Base-by-base conservation (phyloP, 768 basidiomycete species). In the Suillus weaverae region DNA sequence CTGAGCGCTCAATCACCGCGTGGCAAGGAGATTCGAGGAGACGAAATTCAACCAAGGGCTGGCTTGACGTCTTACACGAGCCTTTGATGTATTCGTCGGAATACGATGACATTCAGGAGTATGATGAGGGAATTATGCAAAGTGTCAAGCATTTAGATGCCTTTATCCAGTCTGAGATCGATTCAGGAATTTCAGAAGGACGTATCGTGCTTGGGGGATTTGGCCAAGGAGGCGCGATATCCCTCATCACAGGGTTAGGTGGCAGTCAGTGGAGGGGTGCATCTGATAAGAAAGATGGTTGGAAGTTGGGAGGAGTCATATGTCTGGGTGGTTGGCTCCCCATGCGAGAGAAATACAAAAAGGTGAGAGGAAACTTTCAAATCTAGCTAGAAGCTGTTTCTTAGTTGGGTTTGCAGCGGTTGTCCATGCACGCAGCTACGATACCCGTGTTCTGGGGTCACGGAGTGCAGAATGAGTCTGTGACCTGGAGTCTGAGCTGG, bases 401-500 rank as follows among this genome's bases (percentile, higher is more conserved):
- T 33, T 22, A 39, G 20, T 4, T 43, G 38, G 36, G 39, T 57
- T 67, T 61, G 16, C 65, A 92, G 89, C 85, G 91, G 83, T 72
- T 82, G 55, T 64, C 62, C 8, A 62, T 90, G 89, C 85, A 91
- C 83, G 73, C 82, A 41, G 81, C 83, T 20, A 75, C 81, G 18
- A 80, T 86, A 13, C 89, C 92, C 1, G 82, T 95, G 44, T 95
- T 95, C 75, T 93, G 90, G 87, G 94, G 89, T 8, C 91, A 93
- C 68, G 94, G 94, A 32, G 82, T 79, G 5, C 79, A 72, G 13
- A 94, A 97, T 76, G 87, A 86, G 7, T 81, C 95, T 11, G 88
- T 95, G 62, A 80, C 80, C 60, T 81, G 78, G 69, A 63, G 83
- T 26, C 81, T 86, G 57, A 86, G 85, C 26, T 71, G 80, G 57